Conservation (phyloP, 345 rosid genomes). For the Syzygium jambos region DNA sequence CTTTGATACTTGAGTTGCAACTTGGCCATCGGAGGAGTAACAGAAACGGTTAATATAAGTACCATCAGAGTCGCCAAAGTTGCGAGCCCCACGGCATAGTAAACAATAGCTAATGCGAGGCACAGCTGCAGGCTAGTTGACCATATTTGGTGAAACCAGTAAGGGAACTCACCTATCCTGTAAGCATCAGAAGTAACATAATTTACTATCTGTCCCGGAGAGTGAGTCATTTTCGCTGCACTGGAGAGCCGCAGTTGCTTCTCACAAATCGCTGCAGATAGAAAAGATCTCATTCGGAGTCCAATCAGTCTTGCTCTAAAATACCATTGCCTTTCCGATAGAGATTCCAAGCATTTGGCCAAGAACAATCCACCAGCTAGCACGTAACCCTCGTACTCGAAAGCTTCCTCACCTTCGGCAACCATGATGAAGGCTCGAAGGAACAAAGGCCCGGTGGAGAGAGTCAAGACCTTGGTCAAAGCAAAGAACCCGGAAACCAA, state of each 20-base stretch:
- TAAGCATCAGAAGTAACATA: constrained; percentile 36
- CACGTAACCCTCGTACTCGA: constrained; percentile 21
- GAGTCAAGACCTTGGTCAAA: constrained; percentile 23
- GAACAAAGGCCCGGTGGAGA: constrained; percentile 34
- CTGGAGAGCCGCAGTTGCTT: constrained; percentile 36
- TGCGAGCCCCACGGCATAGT: constrained; percentile 32
- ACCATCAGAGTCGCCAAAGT: constrained; percentile 24
- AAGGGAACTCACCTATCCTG: constrained; percentile 34
- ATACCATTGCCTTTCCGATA: constrained; percentile 40
- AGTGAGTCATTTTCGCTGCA: constrained; percentile 18
- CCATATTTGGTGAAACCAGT: constrained; percentile 42
- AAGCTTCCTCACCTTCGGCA: constrained; percentile 19
- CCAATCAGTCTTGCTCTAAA: constrained; percentile 26
- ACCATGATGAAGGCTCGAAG: constrained; percentile 28
- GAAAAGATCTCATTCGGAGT: constrained; percentile 22
- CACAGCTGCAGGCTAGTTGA: constrained; percentile 25
- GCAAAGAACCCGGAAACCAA: constrained; percentile 30
- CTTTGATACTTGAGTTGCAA: constrained; percentile 25
- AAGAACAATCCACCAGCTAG: constrained; percentile 17
- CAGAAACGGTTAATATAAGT: constrained; percentile 10
- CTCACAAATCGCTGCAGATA: constrained; percentile 31
- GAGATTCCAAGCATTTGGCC: constrained; percentile 38
- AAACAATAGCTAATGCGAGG: constrained; percentile 32
- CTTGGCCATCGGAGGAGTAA: constrained; percentile 27
- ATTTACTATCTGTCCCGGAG: constrained; percentile 29